Base-by-base conservation (phyloP, 1,284 basidiomycete genomes). In the Heterobasidion irregulare region DNA sequence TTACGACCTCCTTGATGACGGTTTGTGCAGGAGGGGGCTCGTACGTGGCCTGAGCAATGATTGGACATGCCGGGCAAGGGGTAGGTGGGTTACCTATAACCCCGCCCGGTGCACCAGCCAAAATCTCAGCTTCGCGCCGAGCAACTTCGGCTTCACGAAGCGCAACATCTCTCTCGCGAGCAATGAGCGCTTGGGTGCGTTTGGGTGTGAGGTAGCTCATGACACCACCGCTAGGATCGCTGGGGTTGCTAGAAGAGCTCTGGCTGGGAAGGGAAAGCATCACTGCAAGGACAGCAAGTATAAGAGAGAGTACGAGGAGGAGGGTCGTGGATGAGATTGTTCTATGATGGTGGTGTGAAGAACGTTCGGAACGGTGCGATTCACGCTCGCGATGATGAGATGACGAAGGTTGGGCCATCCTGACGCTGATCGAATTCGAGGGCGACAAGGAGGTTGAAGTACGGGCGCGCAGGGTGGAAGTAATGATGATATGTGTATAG, bases 311-410 rank as follows among this genome's bases (percentile, higher is more conserved):
- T 50, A 91, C 86, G 44, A 92, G 82, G 56, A 92, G 79, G 48
- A 92, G 82, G 8, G 89, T 92, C 0, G 89, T 92, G n/a, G 88
- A 91, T 8, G 89, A 92, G 60, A 92, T 90, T 54, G 89, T 91
- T 57, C 89, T 77, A 63, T 87, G 84, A 59, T 89, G 87, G 65
- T 87, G 86, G 64, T 85, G 84, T 51, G 83, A 78, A 44, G 79
- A 78, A 52, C 77, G 77, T 57, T 59, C 59, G 9, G 61, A 62
- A 46, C 61, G 60, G 38, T 57, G 57, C 4, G 58, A 59, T 1
- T 49, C 57, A 61, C 76, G 72, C 38, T 75, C 71, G 53, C 71
- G 82, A 62, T 89, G 88, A 47, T 89, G 88, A 47, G 88, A 90
- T 32, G 88, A 90, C 33, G 88, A 89, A 57, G 87, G 89, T 70